phyloP scores from a whole-genome alignment of 345 rosid species.

The Populus deltoides region DNA sequence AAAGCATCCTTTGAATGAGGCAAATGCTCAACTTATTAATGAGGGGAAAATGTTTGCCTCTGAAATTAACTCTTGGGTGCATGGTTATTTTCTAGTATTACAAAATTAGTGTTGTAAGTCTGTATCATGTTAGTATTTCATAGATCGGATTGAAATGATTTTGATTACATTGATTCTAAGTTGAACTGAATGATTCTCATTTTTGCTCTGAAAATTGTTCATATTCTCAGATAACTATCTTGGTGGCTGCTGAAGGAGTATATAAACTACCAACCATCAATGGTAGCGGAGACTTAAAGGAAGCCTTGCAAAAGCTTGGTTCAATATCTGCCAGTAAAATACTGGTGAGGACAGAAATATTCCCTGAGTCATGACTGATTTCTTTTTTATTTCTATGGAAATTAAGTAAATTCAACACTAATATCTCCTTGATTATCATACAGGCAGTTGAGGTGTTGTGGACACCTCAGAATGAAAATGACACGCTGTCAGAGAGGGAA shows the following conservation, averaged over 20 bases:
- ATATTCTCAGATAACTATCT: slow-evolving; percentile 59
- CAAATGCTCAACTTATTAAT: too few species aligned
- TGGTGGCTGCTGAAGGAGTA: slow-evolving; percentile 91
- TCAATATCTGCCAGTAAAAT: slow-evolving; percentile 66
- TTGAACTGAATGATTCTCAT: background rate
- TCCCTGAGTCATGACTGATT: background rate
- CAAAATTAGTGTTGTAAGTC: too few species aligned
- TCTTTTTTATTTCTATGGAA: too few species aligned
- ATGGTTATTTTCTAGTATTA: too few species aligned
- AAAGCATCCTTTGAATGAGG: too few species aligned
- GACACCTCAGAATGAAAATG: slow-evolving; percentile 91
- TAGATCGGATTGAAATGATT: too few species aligned
- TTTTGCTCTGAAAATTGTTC: background rate
- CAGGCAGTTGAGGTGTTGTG: slow-evolving; percentile 97
- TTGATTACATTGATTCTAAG: too few species aligned
- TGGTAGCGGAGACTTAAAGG: slow-evolving; percentile 67
- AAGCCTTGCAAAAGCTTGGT: slow-evolving; percentile 76
- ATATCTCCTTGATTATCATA: slow-evolving; percentile 17
- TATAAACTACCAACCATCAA: slow-evolving; percentile 72
- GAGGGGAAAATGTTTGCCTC: too few species aligned
- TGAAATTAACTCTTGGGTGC: too few species aligned
- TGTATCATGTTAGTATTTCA: too few species aligned
- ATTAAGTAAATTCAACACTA: slow-evolving; percentile 11
- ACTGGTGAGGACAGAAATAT: slow-evolving; percentile 44
- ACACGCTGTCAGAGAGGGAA: slow-evolving; percentile 67